Percentiles rank a stretch among this genome's conserved stretches.
phyloP scores from a whole-genome alignment of 805 yeast species.

The Komagataella ulmi region DNA sequence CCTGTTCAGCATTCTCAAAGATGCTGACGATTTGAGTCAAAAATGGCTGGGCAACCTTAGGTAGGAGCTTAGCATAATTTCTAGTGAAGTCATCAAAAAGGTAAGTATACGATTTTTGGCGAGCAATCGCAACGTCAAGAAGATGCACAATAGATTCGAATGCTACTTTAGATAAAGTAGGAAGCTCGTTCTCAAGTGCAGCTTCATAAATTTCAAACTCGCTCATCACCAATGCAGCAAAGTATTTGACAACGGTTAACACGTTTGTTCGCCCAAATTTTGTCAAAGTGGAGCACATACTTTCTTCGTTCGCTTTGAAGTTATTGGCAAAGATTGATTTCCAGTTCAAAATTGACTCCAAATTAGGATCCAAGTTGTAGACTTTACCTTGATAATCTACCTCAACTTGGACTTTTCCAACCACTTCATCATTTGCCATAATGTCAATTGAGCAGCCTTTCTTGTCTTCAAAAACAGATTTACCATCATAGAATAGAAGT shows the following conservation, averaged over 20 bases:
- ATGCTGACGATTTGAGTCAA: conserved; percentile 30
- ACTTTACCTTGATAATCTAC: conserved; percentile 58
- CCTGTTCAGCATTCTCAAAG: conserved; percentile 33
- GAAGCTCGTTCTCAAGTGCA: conserved; percentile 8
- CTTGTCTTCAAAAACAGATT: conserved; percentile 22
- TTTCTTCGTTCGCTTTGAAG: conserved; percentile 22
- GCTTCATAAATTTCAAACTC: conserved; percentile 21
- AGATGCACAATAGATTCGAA: conserved; percentile 49
- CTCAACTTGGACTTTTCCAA: conserved; percentile 33
- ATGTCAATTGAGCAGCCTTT: conserved; percentile 31
- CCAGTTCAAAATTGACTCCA: conserved; percentile 43
- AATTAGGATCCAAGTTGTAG: conserved; percentile 43
- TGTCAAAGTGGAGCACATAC: conserved; percentile 31
- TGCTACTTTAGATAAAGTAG: conserved; percentile 17
- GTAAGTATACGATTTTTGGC: conserved; percentile 49
- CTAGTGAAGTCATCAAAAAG: conserved; percentile 37
- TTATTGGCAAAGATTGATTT: conserved; percentile 30
- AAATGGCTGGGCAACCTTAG: conserved; percentile 38
- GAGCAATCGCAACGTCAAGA: conserved; percentile 49
- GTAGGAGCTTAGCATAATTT: conserved; percentile 18
- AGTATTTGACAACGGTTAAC: conserved; percentile 40
- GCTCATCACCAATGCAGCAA: conserved; percentile 37
- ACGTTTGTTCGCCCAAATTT: conserved; percentile 42
- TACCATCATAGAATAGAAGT: conserved; percentile 21
- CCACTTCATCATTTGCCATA: conserved; percentile 23